Evolutionary conservation across 2,329 filamentous ascomycete species (phyloP).

Genomic region (Fusarium musae): DNA sequence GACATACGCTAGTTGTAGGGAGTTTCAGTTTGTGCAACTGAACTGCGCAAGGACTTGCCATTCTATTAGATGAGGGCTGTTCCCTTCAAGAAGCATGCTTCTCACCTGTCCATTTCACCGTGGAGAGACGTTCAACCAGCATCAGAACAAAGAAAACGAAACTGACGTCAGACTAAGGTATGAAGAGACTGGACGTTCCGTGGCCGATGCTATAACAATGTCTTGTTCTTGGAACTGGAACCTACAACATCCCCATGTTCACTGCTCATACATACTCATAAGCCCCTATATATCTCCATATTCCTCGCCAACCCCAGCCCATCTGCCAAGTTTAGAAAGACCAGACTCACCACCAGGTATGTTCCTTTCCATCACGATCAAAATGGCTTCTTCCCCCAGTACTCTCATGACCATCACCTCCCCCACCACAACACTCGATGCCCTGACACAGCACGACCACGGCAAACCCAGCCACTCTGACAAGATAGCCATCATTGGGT

Average conservation of each 20-base stretch:
- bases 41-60: background rate
- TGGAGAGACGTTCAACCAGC: background rate
- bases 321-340: background rate
- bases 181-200: background rate
- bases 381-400: conserved; percentile 14
- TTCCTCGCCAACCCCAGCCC: background rate
- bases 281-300: background rate
- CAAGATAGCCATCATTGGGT: background rate
- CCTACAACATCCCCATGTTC: background rate
- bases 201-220: background rate
- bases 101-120: background rate
- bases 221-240: background rate
- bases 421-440: background rate
- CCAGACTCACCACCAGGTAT: background rate
- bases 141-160: background rate
- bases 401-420: conserved; percentile 5
- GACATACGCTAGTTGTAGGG: background rate
- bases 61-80: background rate
- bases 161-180: too few relatives aligned
- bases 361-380: background rate
- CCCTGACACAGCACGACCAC: background rate
- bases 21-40: background rate
- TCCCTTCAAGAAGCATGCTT: background rate
- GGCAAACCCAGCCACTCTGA: background rate
- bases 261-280: background rate